Evolutionary conservation across 495 filamentous ascomycete species (phyloP).

Genomic region (Hypoxylon rickii): DNA sequence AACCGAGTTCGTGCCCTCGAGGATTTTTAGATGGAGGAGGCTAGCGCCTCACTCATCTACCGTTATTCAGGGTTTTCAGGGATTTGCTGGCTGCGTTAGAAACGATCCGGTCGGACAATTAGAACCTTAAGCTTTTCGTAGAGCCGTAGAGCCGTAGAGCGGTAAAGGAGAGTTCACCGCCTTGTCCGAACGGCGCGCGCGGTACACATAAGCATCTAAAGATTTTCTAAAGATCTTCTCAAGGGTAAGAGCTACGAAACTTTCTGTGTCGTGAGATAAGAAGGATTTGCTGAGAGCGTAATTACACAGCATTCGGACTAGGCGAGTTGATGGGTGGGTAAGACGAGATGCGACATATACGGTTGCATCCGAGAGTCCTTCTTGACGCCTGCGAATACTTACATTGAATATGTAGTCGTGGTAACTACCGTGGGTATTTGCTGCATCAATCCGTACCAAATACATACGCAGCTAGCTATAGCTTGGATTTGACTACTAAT

Average conservation of each 20-base stretch:
- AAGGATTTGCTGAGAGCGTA: constrained; percentile 10
- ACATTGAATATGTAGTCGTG: no score
- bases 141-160: neutral
- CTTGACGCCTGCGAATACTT: constrained; percentile 2
- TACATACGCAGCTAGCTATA: no score
- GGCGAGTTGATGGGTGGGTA: constrained; percentile 26
- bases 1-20: neutral
- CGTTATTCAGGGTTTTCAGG: neutral
- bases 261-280: constrained; percentile 10
- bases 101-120: constrained; percentile 6
- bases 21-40: neutral
- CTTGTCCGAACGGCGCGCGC: constrained; percentile 1
- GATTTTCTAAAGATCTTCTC: constrained; percentile 5
- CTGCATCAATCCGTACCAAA: no score
- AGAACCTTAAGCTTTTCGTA: constrained; percentile 3
- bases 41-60: neutral
- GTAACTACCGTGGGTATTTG: no score
- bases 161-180: constrained; percentile 21
- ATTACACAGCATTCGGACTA: constrained; percentile 30
- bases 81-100: constrained; percentile 5
- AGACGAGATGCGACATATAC: constrained; percentile 14
- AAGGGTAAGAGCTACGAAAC: constrained; percentile 1
- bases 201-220: constrained; percentile 12
- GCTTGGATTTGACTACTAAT: constrained; percentile 7
- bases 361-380: constrained; percentile 28